Percentiles rank a stretch among this genome's conserved stretches.
phyloP scores from a whole-genome alignment of 139 green algal genomes.

The Deuterostichococcus epilithicus region DNA sequence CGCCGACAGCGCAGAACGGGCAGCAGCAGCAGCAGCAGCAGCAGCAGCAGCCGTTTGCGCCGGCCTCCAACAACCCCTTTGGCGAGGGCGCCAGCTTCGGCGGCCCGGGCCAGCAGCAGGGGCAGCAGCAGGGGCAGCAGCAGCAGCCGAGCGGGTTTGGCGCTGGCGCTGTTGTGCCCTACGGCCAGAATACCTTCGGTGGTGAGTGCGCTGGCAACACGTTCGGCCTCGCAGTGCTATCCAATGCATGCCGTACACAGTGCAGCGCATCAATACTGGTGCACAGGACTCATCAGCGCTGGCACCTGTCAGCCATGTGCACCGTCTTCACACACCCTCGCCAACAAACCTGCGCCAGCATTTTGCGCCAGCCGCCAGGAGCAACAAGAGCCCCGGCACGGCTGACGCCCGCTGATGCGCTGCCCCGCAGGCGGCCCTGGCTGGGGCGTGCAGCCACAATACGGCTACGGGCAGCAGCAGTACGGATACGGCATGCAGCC shows the following conservation, averaged over 20 bases:
- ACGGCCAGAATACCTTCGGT: neutral
- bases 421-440: neutral
- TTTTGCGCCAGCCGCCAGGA: no score
- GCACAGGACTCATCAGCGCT: no score
- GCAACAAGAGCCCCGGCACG: no score
- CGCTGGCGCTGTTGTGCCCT: neutral
- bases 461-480: neutral
- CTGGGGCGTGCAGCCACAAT: neutral
- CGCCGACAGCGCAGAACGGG: neutral
- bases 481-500: neutral
- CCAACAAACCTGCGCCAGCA: no score
- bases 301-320: no score
- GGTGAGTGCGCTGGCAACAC: no score
- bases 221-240: no score
- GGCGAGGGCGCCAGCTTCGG: neutral
- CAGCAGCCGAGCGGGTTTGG: neutral
- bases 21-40: slow-evolving; percentile 11
- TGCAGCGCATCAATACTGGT: no score
- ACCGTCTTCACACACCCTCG: no score
- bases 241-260: no score
- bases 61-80: neutral
- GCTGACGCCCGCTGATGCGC: neutral
- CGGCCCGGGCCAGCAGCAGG: neutral
- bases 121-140: slow-evolving; percentile 11
- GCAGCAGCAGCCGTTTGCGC: slow-evolving; percentile 5